These are phyloP conservation scores for Fomitopsis pinicola DNA, from an alignment of 1,284 basidiomycete species.

Conservation along the genomic window DNA sequence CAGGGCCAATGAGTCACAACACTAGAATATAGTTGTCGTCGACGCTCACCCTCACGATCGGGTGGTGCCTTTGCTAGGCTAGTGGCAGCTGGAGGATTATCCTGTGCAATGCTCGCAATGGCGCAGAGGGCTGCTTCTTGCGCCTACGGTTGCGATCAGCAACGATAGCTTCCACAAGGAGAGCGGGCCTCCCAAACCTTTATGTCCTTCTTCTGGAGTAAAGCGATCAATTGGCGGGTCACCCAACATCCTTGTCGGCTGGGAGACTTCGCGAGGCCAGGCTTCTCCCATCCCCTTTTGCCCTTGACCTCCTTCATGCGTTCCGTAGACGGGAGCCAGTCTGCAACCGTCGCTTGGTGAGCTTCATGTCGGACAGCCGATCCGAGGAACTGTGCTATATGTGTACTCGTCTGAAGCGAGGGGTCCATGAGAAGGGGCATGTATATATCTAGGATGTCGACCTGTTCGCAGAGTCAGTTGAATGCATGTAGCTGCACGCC, in stretches of 20 bases:
- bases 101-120: conserved; percentile 66
- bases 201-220: conserved; percentile 46
- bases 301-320: conserved; percentile 50
- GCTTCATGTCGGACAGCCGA: conserved; percentile 44
- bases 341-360: conserved; percentile 54
- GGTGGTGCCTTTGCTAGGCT: conserved; percentile 38
- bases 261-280: conserved; percentile 36
- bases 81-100: conserved; percentile 50
- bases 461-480: conserved; percentile 27
- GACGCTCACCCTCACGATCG: conserved; percentile 32
- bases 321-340: conserved; percentile 61
- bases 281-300: conserved; percentile 66
- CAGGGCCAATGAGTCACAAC: neutral
- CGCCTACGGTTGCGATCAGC: conserved; percentile 34
- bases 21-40: too few relatives aligned
- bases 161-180: neutral
- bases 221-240: conserved; percentile 40
- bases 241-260: conserved; percentile 55
- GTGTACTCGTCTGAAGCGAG: conserved; percentile 35
- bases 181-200: conserved; percentile 36
- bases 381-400: conserved; percentile 56
- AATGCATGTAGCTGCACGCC: neutral
- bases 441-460: conserved; percentile 59
- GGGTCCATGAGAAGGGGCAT: conserved; percentile 54
- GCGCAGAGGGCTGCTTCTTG: conserved; percentile 71